Evolutionary conservation across 345 rosid genomes (phyloP), one percentile per base, ranked within the genome.

Genomic region (Noccaea caerulescens): DNA sequence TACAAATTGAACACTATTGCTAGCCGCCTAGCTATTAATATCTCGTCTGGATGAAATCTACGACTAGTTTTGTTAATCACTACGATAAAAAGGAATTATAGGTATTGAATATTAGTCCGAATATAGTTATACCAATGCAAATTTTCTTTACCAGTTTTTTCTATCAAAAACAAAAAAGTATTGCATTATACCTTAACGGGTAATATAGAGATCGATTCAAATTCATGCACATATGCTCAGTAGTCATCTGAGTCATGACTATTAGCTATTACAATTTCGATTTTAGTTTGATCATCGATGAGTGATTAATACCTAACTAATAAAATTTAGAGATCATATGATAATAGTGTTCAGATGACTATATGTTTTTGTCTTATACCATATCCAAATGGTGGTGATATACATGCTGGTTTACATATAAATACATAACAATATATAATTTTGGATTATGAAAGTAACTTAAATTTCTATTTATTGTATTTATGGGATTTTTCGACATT

Each of bases 1-100:
- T 6, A 49, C 72, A 58, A 74, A 30, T 74, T 59, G 68, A 59
- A 51, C 41, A 50, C 68, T 34, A 23, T 7, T 25, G 41, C 45
- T 65, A 32, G 30, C 30, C 30, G 30, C 30, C 30, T 27, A 27
- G 4, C 50, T 54, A 63, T 44, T 18, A 44, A 12, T 30, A 0
- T 8, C 39, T 51, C 13, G 5, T 16, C 12, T 20, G 3, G 14
- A 58, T 46, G 10, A n/a, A 8, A 42, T 9, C 10, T 23, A 51
- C 23, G 38, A 37, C 50, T 3, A 37, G 3, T 30, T 25, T 20
- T 7, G 5, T 44, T 44, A 18, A 18, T 34, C 36, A 18, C 45
- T 63, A 14, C 8, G 54, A 14, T 1, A 10, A 45, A 3, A 5
- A 10, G 13, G 66, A 51, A 39, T 2, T 58, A 38, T 4, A 14